Base-by-base conservation (phyloP, 2,329 filamentous ascomycete genomes). In the Aspergillus sergii region DNA sequence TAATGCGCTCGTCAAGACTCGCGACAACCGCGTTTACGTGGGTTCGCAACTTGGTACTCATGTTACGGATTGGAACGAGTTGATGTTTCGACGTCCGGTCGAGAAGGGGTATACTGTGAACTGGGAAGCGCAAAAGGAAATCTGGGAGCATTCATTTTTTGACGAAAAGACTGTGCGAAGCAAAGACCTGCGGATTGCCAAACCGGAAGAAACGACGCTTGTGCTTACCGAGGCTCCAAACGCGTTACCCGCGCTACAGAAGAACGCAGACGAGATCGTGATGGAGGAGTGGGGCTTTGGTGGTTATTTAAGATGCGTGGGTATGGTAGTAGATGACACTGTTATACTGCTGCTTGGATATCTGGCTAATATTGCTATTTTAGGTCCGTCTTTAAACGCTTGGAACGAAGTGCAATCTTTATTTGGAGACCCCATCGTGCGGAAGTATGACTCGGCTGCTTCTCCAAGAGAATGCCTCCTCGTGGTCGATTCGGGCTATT, bases 211-310 rank as follows among this genome's bases (percentile, higher is more conserved):
- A 60, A 95, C 93, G n/a, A 90, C 93, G 55, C 80, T 99, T 62
- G 80, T 99, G 4, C 84, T 98, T 57, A 89, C 91, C 1, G 95
- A 99, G 77, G 91, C 93, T 53, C 90, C 93, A 4, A 97, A 96
- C 78, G 89, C 90, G 4, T 84, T 96, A 61, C 89, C 90, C 0
- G 88, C 89, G 14, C 80, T 99, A 66, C 93, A 97, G 78, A 87
- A 89, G 45, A 95, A 97, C 75, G 93, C 92, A 70, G 95, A 99
- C 73, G 94, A 99, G 81, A 93, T 99, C 74, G 88, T 98, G 1
- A 98, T 99, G 82, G 95, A 99, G 75, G 94, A 98, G 75, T 99
- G 95, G 81, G 92, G 92, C 2, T 99, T 99, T 78, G 87, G 90
- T 12, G 90, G 91, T 68, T 96, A 96, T 79, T 91, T 90, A 68